These are phyloP conservation scores for Leptographium wingfieldii DNA, from an alignment of 2,329 filamentous ascomycete species.

Conservation along the genomic window DNA sequence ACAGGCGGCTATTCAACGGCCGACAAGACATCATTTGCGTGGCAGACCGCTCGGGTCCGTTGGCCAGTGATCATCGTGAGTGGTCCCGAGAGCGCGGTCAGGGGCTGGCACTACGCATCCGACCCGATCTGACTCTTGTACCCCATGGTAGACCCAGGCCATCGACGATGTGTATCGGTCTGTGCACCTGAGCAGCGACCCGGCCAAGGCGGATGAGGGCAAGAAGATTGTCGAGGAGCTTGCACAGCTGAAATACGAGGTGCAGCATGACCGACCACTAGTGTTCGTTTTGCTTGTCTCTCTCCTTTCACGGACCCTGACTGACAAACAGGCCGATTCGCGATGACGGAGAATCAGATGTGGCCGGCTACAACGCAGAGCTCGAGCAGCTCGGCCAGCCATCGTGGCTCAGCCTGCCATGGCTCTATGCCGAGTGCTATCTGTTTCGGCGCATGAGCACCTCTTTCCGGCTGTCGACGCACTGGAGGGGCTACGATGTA, in stretches of 20 bases:
- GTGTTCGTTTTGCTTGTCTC: background rate
- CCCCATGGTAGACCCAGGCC: constrained; percentile 55
- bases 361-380: constrained; percentile 76
- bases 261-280: constrained; percentile 75
- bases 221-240: constrained; percentile 74
- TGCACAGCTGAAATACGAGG: constrained; percentile 79
- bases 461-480: constrained; percentile 59
- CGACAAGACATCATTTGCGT: constrained; percentile 79
- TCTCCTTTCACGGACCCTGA: background rate
- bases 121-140: background rate
- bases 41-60: constrained; percentile 68
- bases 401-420: constrained; percentile 73
- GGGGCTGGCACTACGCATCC: background rate
- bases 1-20: constrained; percentile 65
- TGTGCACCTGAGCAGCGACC: constrained; percentile 45
- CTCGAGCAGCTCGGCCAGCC: constrained; percentile 59
- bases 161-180: constrained; percentile 90
- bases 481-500: constrained; percentile 86
- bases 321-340: constrained; percentile 44
- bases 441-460: constrained; percentile 79
- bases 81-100: background rate
- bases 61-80: constrained; percentile 88
- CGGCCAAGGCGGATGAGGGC: constrained; percentile 61
- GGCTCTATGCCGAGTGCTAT: constrained; percentile 92
- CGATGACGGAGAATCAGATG: constrained; percentile 66